Evolutionary conservation across 805 yeast genomes (phyloP).

Genomic region (Vanderwaltozyma tropicalis): DNA sequence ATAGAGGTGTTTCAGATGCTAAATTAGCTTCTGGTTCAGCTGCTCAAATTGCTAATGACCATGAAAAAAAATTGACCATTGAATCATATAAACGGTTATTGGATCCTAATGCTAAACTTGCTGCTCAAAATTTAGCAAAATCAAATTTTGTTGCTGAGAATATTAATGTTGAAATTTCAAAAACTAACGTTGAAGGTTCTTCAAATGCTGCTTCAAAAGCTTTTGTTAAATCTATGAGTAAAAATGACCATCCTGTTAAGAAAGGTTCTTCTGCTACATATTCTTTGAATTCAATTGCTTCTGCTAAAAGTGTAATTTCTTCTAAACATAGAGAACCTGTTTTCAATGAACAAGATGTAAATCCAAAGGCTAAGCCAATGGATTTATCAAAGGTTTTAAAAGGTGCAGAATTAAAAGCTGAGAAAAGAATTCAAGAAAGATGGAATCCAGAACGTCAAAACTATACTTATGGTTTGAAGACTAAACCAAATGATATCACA

Average conservation of each 20-base stretch:
- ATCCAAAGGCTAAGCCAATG: conserved; percentile 6
- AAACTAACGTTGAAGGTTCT: neutral
- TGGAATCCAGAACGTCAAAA: conserved; percentile 12
- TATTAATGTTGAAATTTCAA: neutral
- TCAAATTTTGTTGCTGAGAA: conserved; percentile 3
- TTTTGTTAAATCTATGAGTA: conserved; percentile 1
- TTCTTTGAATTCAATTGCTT: conserved; percentile 11
- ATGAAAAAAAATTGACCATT: conserved; percentile 51
- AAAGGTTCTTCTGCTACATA: conserved; percentile 6
- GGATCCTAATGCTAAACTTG: conserved; percentile 26
- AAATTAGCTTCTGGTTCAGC: conserved; percentile 58
- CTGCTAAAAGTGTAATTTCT: conserved; percentile 6
- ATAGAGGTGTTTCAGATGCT: conserved; percentile 53
- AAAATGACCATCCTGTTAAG: neutral
- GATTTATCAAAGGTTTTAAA: conserved; percentile 21
- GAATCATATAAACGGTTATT: conserved; percentile 47
- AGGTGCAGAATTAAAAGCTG: conserved; percentile 25
- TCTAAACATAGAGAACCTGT: neutral
- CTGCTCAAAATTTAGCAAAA: conserved; percentile 12
- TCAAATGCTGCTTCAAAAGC: conserved; percentile 25
- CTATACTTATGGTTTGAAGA: conserved; percentile 14
- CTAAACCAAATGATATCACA: conserved; percentile 15
- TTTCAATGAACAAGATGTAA: neutral
- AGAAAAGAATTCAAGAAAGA: conserved; percentile 16
- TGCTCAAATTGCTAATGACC: conserved; percentile 59